Conservation (phyloP, 345 rosid species). For the Clausena lansium region DNA sequence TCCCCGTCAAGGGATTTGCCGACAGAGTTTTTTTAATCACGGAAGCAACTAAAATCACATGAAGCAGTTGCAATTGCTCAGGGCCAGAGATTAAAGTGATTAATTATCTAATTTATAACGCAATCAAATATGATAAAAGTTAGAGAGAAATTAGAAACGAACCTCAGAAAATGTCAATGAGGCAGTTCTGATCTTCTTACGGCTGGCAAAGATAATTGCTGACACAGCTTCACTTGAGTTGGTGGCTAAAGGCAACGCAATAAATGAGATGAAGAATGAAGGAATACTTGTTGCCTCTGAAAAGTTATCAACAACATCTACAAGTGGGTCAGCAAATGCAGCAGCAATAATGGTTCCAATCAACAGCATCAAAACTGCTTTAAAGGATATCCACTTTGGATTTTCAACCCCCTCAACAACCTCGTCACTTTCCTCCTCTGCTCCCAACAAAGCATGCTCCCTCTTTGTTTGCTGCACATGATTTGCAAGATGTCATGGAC, state of each 20-base stretch:
- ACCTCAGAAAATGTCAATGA: constrained; percentile 96
- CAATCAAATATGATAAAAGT: not conserved
- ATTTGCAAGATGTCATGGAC: constrained; percentile 5
- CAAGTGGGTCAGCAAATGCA: constrained; percentile 94
- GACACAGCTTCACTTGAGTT: constrained; percentile 95
- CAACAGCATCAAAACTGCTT: constrained; percentile 66
- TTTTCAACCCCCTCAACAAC: constrained; percentile 45
- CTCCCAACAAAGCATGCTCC: constrained; percentile 65
- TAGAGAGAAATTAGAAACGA: constrained; percentile 2
- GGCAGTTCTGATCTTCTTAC: constrained; percentile 73
- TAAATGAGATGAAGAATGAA: constrained; percentile 90
- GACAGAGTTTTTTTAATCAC: not conserved
- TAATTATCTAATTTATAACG: not conserved
- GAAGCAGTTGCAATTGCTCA: not conserved
- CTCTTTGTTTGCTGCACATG: constrained; percentile 62
- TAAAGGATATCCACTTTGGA: constrained; percentile 50
- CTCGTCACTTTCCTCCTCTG: constrained; percentile 56
- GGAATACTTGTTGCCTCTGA: constrained; percentile 92
- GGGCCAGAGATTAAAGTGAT: not conserved
- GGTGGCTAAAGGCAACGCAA: constrained; percentile 89
- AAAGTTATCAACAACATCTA: constrained; percentile 84
- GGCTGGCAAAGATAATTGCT: constrained; percentile 82
- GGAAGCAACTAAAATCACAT: not conserved
- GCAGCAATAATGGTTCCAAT: constrained; percentile 86
- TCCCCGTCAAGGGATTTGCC: not conserved